Conservation (phyloP, 169 alveolate species). For the Ichthyophthirius multifiliis region DNA sequence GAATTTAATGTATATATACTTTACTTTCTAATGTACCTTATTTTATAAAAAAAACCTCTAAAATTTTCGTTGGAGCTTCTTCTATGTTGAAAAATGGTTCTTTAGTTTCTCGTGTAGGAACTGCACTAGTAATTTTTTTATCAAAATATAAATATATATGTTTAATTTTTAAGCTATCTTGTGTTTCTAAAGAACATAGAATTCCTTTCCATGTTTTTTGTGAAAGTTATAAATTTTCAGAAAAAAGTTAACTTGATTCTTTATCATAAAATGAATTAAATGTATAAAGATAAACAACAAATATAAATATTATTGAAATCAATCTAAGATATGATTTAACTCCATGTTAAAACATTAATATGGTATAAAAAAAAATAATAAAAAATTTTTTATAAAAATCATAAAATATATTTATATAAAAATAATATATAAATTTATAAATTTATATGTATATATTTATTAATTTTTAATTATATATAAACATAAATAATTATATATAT, state of each 20-base stretch:
- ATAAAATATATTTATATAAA: too few relatives aligned
- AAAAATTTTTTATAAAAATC: too few relatives aligned
- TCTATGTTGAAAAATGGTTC: constrained; percentile 41
- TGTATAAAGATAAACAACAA: neutral
- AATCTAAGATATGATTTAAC: constrained; percentile 43
- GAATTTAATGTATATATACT: constrained; percentile 10
- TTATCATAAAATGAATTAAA: constrained; percentile 36
- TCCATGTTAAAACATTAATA: constrained; percentile 17
- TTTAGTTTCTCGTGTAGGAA: constrained; percentile 33
- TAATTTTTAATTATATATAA: neutral
- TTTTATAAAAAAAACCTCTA: constrained; percentile 6
- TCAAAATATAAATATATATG: neutral
- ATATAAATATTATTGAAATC: neutral
- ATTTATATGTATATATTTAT: too few relatives aligned
- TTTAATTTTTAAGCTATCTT: constrained; percentile 3
- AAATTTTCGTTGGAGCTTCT: constrained; percentile 43
- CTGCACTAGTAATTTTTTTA: constrained; percentile 19
- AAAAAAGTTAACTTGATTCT: constrained; percentile 38
- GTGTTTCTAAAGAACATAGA: constrained; percentile 27
- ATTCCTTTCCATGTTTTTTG: constrained; percentile 44
- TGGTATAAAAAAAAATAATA: constrained; percentile 24
- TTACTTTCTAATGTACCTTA: constrained; percentile 25
- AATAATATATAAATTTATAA: too few relatives aligned
- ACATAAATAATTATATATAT: neutral
- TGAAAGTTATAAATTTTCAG: constrained; percentile 43